These are phyloP conservation scores for Aspergillus pseudoterreus DNA, from an alignment of 2,329 filamentous ascomycete genomes.

Conservation along the genomic window DNA sequence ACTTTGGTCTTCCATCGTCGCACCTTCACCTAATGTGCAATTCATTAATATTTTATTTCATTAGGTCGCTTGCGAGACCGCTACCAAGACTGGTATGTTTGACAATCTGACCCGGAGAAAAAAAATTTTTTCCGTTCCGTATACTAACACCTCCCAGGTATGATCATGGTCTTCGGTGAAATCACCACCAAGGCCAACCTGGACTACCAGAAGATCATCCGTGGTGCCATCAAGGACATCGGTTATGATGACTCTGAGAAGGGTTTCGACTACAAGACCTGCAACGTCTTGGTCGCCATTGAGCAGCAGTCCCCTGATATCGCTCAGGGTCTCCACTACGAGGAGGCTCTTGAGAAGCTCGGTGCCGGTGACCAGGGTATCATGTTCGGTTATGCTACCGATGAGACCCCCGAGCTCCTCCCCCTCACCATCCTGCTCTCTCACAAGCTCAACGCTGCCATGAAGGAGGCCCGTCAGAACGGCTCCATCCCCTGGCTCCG, in stretches of 20 bases:
- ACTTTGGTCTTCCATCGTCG: not conserved
- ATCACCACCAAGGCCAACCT: slow-evolving; percentile 94
- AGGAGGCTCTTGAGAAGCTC: slow-evolving; percentile 93
- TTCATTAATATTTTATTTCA: not conserved
- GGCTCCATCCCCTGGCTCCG: slow-evolving; percentile 89
- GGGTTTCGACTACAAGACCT: slow-evolving; percentile 99
- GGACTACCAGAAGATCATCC: slow-evolving; percentile 98
- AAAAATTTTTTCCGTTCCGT: not conserved
- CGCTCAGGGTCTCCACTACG: slow-evolving; percentile 97
- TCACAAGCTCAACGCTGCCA: slow-evolving; percentile 95
- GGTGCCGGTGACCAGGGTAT: slow-evolving; percentile 99
- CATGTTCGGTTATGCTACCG: slow-evolving; percentile 99
- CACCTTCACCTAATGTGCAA: not conserved
- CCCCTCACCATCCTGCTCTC: slow-evolving; percentile 90
- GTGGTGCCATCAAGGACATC: slow-evolving; percentile 93
- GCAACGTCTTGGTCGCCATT: slow-evolving; percentile 96
- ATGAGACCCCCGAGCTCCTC: slow-evolving; percentile 96
- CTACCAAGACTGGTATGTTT: slow-evolving; percentile 87
- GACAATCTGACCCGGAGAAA: not conserved
- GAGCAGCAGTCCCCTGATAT: slow-evolving; percentile 99
- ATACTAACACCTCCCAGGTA: slow-evolving; percentile 38
- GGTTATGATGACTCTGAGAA: slow-evolving; percentile 96
- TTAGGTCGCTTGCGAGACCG: slow-evolving; percentile 89
- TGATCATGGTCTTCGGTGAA: slow-evolving; percentile 99
- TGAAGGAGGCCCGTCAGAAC: slow-evolving; percentile 83